Base-by-base conservation (phyloP, 495 filamentous ascomycete genomes). In the Penicillium tannophilum region DNA sequence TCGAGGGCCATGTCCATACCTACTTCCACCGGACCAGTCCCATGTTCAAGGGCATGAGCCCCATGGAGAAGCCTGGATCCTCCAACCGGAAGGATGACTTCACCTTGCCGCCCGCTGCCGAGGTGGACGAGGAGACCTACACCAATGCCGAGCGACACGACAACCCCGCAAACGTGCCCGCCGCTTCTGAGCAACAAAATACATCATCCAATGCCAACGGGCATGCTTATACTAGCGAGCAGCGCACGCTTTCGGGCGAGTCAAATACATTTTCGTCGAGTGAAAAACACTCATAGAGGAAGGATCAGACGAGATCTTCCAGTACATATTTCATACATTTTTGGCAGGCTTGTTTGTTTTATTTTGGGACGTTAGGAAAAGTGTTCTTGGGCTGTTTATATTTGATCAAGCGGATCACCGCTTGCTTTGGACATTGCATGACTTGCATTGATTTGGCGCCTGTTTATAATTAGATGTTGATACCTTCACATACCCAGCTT, bases 1-100 rank as follows among this genome's bases (percentile, higher is more conserved):
- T 80, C 39, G 70, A 76, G 54, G 76, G 76, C 30, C 74, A 79
- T 55, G 74, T 80, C 33, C 74, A 79, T 69, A 63, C 66, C 12
- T 80, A 80, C 61, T 80, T 80, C 71, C 72, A 79, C 71, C 76
- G 76, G 39, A 80, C 76, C 17, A 78, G 76, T 57, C 77, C 77
- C 41, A 79, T 79, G 77, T 79, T 79, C 74, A 76, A 76, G 57
- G 71, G 49, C 10, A 39, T 39, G 49, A 49, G 46, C 9, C 52
- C 70, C 5, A 72, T 71, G 71, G 77, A 79, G 67, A 67, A 76
- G 63, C 63, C 66, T 12, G 63, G 54, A 30, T 48, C 54, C 14
- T 11, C 63, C 10, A 48, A 39, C 55, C 76, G 73, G 59, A 61
- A 68, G 28, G 76, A 78, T 52, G 69, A 68, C 53, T 77, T 78